Conservation (phyloP, 2,329 filamentous ascomycete genomes). For the Pleurostoma richardsiae region DNA sequence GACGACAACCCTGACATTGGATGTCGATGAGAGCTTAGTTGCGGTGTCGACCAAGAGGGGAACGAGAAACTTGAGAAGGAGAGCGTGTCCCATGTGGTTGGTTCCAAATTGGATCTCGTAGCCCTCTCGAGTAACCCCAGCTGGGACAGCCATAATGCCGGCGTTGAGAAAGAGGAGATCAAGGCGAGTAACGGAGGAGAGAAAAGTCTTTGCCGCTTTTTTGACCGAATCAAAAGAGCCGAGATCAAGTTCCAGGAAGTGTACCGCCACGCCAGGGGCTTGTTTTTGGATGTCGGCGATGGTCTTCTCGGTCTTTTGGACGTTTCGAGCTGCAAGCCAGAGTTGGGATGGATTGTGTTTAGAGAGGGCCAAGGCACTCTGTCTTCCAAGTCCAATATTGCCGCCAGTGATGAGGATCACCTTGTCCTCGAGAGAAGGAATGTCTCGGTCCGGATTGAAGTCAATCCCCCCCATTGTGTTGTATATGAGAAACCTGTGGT, state of each 20-base stretch:
- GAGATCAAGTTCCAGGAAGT: slow-evolving; percentile 29
- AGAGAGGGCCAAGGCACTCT: slow-evolving; percentile 29
- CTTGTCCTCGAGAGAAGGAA: slow-evolving; percentile 27
- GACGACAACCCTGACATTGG: slow-evolving; percentile 15
- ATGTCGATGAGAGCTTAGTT: slow-evolving; percentile 1
- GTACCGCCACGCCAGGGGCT: slow-evolving; percentile 1
- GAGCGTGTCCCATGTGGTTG: slow-evolving; percentile 37
- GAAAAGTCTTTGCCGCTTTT: slow-evolving; percentile 21
- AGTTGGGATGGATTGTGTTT: slow-evolving; percentile 21
- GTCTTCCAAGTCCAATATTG: slow-evolving; percentile 31
- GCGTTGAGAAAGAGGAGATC: slow-evolving; percentile 37
- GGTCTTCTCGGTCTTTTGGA: slow-evolving; percentile 22
- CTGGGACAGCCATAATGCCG: slow-evolving; percentile 26
- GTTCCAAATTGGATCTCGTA: slow-evolving; percentile 38
- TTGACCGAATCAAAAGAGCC: slow-evolving; percentile 25
- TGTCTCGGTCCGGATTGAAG: slow-evolving; percentile 25
- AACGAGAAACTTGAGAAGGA: slow-evolving; percentile 27
- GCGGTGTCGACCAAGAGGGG: slow-evolving; percentile 22
- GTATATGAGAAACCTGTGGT: too few relatives aligned
- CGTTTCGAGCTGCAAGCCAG: slow-evolving; percentile 21
- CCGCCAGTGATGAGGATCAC: slow-evolving; percentile 32
- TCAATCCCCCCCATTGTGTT: too few relatives aligned
- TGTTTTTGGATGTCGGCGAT: slow-evolving; percentile 17
- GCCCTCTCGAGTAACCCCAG: slow-evolving; percentile 26
- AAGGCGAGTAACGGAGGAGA: slow-evolving; percentile 19